phyloP scores from a whole-genome alignment of 1,139 yeast genomes.

The Pichia sp. region DNA sequence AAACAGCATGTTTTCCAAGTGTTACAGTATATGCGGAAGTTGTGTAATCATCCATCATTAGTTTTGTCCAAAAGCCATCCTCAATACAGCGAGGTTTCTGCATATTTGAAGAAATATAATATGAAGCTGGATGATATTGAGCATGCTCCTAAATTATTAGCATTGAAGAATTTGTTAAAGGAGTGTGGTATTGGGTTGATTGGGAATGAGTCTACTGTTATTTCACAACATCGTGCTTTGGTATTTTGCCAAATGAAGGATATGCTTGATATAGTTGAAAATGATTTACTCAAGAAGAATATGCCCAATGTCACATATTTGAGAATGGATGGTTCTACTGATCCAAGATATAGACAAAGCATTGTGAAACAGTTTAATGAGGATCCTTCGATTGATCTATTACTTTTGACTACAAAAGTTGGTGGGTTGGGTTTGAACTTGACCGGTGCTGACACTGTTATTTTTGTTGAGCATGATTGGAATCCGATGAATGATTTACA shows the following conservation, averaged over 20 bases:
- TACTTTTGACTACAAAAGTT: slow-evolving; percentile 89
- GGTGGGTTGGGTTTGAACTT: slow-evolving; percentile 96
- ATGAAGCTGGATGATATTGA: slow-evolving; percentile 65
- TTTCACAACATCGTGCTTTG: slow-evolving; percentile 92
- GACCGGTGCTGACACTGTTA: slow-evolving; percentile 98
- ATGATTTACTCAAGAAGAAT: slow-evolving; percentile 73
- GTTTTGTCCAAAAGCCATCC: slow-evolving; percentile 88
- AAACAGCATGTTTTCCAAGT: slow-evolving; percentile 97
- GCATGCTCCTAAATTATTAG: slow-evolving; percentile 86
- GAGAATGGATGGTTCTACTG: slow-evolving; percentile 94
- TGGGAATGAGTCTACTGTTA: slow-evolving; percentile 53
- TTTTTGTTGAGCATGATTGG: slow-evolving; percentile 99
- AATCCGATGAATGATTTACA: slow-evolving; percentile 99
- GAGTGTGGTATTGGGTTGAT: slow-evolving; percentile 91
- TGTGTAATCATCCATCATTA: slow-evolving; percentile 94
- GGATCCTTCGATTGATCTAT: slow-evolving; percentile 94
- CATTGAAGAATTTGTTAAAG: slow-evolving; percentile 71
- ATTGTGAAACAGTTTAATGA: slow-evolving; percentile 90
- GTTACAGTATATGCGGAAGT: slow-evolving; percentile 91
- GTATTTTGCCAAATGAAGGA: slow-evolving; percentile 96
- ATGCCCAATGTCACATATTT: slow-evolving; percentile 91
- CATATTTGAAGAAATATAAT: slow-evolving; percentile 54
- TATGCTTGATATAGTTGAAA: slow-evolving; percentile 95
- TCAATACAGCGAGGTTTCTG: slow-evolving; percentile 60
- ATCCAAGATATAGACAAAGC: slow-evolving; percentile 86